These are phyloP conservation scores for Coemansia sp. DNA, from an alignment of 192 early-diverging fungal genomes.

Conservation along the genomic window DNA sequence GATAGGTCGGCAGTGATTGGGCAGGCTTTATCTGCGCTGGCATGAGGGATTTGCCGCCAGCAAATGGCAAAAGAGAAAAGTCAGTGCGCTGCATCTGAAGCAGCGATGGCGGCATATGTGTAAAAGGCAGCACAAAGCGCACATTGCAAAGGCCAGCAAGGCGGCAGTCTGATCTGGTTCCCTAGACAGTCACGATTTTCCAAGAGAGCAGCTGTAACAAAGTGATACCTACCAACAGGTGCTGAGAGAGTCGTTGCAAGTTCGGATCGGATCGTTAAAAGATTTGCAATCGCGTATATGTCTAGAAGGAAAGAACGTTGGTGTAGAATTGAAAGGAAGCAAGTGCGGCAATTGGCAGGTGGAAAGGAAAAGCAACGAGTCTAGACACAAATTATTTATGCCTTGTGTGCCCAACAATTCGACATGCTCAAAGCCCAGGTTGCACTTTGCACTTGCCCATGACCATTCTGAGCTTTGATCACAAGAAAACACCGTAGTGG, in stretches of 20 bases:
- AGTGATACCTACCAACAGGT: slow-evolving; percentile 1
- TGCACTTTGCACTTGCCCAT: background rate
- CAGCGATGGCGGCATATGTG: background rate
- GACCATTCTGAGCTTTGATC: background rate
- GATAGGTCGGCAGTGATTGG: background rate
- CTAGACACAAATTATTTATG: background rate
- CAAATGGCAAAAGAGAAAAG: background rate
- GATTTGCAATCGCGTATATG: background rate
- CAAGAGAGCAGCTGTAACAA: background rate
- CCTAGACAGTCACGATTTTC: background rate
- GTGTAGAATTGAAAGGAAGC: background rate
- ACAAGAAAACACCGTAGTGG: background rate
- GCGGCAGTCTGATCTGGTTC: background rate
- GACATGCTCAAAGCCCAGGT: background rate
- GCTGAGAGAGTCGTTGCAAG: background rate
- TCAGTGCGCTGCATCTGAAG: background rate
- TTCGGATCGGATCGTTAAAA: background rate
- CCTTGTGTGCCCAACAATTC: background rate
- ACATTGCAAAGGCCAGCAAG: background rate
- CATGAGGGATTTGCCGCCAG: background rate
- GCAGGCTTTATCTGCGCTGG: background rate
- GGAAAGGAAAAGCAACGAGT: background rate
- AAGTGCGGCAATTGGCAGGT: background rate
- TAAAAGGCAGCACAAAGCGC: background rate
- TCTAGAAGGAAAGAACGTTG: background rate